These are phyloP conservation scores for Epithemia pelagica DNA, from an alignment of 108 stramenopile species.

Conservation along the genomic window DNA sequence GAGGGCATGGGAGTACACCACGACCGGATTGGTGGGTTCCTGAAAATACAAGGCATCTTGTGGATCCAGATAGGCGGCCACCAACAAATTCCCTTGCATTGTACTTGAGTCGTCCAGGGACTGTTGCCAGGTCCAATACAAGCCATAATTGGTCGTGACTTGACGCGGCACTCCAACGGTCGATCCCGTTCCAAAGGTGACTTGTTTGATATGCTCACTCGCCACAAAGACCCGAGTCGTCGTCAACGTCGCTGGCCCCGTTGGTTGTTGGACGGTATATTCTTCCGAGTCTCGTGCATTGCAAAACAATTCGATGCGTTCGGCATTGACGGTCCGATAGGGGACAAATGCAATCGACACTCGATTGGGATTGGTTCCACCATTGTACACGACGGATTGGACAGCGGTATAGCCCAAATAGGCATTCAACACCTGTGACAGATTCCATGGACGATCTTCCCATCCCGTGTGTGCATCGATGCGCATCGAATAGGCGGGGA, in stretches of 20 bases:
- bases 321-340: constrained; percentile 69
- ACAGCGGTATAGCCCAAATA: constrained; percentile 71
- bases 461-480: constrained; percentile 46
- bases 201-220: constrained; percentile 74
- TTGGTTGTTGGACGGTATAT: background rate
- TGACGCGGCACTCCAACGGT: constrained; percentile 74
- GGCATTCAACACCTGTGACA: constrained; percentile 40
- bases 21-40: constrained; percentile 73
- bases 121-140: constrained; percentile 71
- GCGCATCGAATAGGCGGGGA: constrained; percentile 29
- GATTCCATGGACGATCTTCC: constrained; percentile 48
- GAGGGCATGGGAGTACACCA: constrained; percentile 63
- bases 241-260: background rate
- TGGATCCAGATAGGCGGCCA: constrained; percentile 71
- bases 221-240: constrained; percentile 43
- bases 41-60: constrained; percentile 78
- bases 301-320: constrained; percentile 80
- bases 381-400: constrained; percentile 49
- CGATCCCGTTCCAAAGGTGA: constrained; percentile 64
- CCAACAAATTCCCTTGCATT: constrained; percentile 64
- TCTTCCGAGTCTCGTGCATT: constrained; percentile 71
- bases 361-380: constrained; percentile 58
- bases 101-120: background rate
- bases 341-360: constrained; percentile 71
- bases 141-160: constrained; percentile 64